Base-by-base conservation (phyloP, 345 rosid genomes). In the Pistacia vera region DNA sequence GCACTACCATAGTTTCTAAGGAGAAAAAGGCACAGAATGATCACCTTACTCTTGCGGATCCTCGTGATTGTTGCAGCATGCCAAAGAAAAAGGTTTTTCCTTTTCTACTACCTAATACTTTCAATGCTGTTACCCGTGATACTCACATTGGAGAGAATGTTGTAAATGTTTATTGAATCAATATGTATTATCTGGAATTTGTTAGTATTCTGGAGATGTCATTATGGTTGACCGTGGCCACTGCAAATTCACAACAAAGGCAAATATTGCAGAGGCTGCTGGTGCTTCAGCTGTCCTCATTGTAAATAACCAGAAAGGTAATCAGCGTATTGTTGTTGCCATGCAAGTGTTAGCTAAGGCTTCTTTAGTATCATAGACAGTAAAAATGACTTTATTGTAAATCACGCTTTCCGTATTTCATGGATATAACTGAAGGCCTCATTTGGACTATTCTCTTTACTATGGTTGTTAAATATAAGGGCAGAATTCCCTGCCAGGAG, bases 221-320 rank as follows among this genome's bases (percentile, higher is more conserved):
- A 79, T 97, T 79, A 85, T 97, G 92, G 99, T 97, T 79, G 90
- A 92, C 63, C 91, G 99, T 73, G 98, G 99, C 35, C 67, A 87
- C 71, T 97, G 99, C 87, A 90, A 79, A 74, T 97, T 97, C 80
- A 97, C 99, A 72, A 71, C 86, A 38, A 97, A 97, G 83, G 91
- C 97, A 72, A 97, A 94, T 81, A 79, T 86, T 74, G 99, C 98
- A 33, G 88, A 97, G 86, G 88, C 90, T 77, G 99, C 96, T 72
- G 88, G 88, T 79, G 99, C 98, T 76, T 92, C 97, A 33, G 99
- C 98, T 79, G 80, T 97, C 30, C 94, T 97, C 48, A 91, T 97
- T 73, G 84, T 97, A 57, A 97, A 97, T 85, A 94, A 90, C 71
- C 91, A 94, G 81, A 94, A 86, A 89, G 99, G 99, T 91, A 81